phyloP scores from a whole-genome alignment of 257 asterid genomes.

The Schizonepeta tenuifolia region DNA sequence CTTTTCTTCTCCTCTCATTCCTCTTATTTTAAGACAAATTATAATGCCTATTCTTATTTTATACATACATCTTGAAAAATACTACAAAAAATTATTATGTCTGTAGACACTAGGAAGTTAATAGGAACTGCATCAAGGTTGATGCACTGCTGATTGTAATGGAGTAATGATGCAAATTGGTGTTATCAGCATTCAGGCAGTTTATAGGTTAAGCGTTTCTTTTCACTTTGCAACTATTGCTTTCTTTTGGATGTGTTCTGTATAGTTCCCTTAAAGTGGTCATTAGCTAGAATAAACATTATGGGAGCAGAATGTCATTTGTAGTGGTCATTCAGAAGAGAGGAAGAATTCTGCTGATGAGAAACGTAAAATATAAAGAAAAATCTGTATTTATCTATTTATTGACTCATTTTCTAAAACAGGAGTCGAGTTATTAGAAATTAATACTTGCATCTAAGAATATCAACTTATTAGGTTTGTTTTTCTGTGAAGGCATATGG shows the following conservation, averaged over 20 bases:
- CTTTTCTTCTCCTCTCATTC: not conserved
- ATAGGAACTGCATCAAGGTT: not conserved
- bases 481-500: conserved; percentile 69
- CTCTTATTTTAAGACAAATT: not conserved
- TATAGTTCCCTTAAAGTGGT: not conserved
- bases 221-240: conserved; percentile 5
- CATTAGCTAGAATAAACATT: not conserved
- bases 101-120: too few relatives aligned
- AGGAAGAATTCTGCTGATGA: conserved; percentile 3
- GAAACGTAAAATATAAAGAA: too few relatives aligned
- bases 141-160: not conserved
- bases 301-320: not conserved
- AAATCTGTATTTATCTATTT: conserved; percentile 1
- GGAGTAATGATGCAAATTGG: not conserved
- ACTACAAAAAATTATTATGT: not conserved
- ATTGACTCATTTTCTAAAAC: conserved; percentile 17
- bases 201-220: not conserved
- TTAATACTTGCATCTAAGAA: conserved; percentile 14
- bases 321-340: conserved; percentile 15
- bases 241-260: too few relatives aligned
- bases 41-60: not conserved
- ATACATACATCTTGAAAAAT: not conserved
- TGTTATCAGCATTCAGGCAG: not conserved
- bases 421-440: conserved; percentile 1
- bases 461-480: conserved; percentile 24